phyloP scores from a whole-genome alignment of 177 flowering plant genomes.

The Vitis hybrid region DNA sequence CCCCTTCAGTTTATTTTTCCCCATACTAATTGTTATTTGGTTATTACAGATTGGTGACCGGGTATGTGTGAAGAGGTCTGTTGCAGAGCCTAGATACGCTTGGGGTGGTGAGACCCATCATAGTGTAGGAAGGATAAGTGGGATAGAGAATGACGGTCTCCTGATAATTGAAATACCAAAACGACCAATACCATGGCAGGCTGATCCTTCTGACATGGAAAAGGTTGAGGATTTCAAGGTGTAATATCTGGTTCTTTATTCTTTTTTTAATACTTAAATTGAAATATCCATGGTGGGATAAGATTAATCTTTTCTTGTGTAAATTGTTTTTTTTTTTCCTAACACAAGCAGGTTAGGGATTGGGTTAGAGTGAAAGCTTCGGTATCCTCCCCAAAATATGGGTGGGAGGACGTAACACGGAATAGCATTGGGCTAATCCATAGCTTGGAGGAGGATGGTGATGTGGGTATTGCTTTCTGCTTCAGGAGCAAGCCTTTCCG shows the following conservation, averaged over 20 bases:
- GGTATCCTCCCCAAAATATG: constrained; percentile 94
- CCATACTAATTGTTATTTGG: constrained; percentile 3
- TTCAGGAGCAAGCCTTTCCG: constrained; percentile 90
- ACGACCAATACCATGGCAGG: constrained; percentile 96
- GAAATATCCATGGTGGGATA: neutral
- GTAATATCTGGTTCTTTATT: constrained; percentile 19
- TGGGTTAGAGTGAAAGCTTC: constrained; percentile 96
- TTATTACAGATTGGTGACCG: constrained; percentile 77
- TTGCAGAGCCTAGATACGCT: constrained; percentile 98
- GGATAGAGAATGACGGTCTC: constrained; percentile 92
- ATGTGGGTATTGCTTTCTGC: constrained; percentile 92
- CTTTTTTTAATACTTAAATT: neutral
- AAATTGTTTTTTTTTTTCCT: neutral
- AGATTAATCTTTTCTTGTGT: neutral
- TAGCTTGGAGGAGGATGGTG: constrained; percentile 97
- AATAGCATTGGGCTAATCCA: constrained; percentile 89
- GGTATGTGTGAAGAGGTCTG: constrained; percentile 96
- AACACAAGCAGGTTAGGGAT: constrained; percentile 75
- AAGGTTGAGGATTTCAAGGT: constrained; percentile 95
- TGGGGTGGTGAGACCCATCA: constrained; percentile 99
- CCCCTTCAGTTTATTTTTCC: neutral
- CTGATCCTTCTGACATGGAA: constrained; percentile 99
- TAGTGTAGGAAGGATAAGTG: constrained; percentile 89
- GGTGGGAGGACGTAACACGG: constrained; percentile 94
- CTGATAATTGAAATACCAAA: constrained; percentile 89